Percentiles rank a stretch among this genome's conserved stretches.
Conservation (phyloP, 2,329 filamentous ascomycete species). For the Akanthomyces lecanii region DNA sequence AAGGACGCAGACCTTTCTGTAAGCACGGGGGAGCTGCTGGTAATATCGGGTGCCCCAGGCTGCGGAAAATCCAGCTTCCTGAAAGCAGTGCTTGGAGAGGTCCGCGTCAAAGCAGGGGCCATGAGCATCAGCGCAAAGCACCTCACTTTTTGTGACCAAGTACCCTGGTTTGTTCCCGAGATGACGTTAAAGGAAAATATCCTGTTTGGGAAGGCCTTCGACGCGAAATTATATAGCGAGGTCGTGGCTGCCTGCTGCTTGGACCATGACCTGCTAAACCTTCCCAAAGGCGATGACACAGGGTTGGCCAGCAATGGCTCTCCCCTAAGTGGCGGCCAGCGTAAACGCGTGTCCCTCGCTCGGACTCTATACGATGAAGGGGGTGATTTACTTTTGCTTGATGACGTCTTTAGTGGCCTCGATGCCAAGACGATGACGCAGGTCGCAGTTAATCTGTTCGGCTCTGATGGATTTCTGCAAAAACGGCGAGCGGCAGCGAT, state of each 20-base stretch:
- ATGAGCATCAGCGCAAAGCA: background rate
- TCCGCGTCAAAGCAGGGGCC: background rate
- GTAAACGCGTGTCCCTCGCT: background rate
- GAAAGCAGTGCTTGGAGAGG: background rate
- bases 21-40: background rate
- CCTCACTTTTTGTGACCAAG: background rate
- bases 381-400: background rate
- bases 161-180: background rate
- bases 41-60: background rate
- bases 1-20: background rate
- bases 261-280: background rate
- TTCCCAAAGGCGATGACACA: background rate
- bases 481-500: background rate
- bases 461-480: background rate
- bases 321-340: constrained; percentile 9
- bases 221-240: background rate
- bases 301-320: background rate
- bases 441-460: background rate
- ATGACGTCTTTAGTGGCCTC: constrained; percentile 1
- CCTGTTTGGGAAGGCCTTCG: background rate
- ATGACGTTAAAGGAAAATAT: background rate
- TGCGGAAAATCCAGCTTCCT: constrained; percentile 7
- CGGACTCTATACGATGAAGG: background rate
- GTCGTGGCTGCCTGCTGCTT: constrained; percentile 1
- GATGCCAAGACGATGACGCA: background rate